A percentile compares a stretch with the other conserved stretches of the same genome.
These are phyloP conservation scores for Eutrema japonicum DNA, from an alignment of 345 rosid species.

Conservation along the genomic window DNA sequence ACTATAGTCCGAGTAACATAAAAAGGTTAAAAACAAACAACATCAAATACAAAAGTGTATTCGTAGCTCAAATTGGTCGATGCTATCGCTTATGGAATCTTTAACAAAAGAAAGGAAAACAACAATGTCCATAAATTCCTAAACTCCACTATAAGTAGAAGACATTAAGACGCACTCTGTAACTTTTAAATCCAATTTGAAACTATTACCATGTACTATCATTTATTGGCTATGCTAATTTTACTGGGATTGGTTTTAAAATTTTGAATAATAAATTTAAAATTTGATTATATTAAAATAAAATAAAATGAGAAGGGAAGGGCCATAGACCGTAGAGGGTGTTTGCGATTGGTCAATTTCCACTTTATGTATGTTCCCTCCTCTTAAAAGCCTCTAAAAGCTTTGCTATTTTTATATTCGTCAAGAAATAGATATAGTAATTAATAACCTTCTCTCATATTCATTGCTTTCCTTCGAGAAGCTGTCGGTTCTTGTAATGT, in stretches of 20 bases:
- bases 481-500: constrained; percentile 26
- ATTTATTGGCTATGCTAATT: neutral
- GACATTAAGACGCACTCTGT: constrained; percentile 15
- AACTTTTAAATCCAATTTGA: neutral
- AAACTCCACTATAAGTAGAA: constrained; percentile 21
- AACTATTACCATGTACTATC: neutral
- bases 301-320: constrained; percentile 5
- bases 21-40: neutral
- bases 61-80: neutral
- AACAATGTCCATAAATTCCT: constrained; percentile 9
- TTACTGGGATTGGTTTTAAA: neutral
- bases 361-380: constrained; percentile 25
- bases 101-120: neutral
- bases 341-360: constrained; percentile 28
- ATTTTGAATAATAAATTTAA: neutral
- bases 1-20: neutral
- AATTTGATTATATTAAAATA: neutral
- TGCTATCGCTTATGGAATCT: neutral
- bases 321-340: neutral
- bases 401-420: constrained; percentile 25
- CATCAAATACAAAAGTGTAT: neutral
- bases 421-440: neutral
- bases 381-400: neutral
- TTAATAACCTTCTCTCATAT: neutral
- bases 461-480: constrained; percentile 7